phyloP scores from a whole-genome alignment of 73 alveolate genomes.

The Tetrahymena borealis region DNA sequence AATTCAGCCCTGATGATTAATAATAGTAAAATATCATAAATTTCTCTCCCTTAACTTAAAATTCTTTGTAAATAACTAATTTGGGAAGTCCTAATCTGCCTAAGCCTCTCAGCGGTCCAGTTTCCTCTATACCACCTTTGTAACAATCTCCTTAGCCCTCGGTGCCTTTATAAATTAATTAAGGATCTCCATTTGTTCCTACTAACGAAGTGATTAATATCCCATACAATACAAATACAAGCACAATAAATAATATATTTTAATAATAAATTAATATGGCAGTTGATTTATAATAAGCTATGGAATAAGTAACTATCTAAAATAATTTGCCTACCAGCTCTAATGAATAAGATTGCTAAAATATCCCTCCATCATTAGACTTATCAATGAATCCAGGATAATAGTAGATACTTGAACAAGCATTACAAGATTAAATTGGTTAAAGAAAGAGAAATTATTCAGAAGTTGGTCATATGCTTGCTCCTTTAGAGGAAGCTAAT shows the following conservation, averaged over 20 bases:
- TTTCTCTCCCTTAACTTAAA: not conserved
- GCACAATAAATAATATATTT: not conserved
- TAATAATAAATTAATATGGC: not conserved
- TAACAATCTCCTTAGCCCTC: not conserved
- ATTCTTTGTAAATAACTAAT: not conserved
- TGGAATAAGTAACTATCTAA: not conserved
- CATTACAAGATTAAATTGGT: not conserved
- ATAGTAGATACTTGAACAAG: not conserved
- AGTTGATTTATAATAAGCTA: not conserved
- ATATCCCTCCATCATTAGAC: not conserved
- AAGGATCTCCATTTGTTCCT: not conserved
- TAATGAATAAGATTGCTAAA: not conserved
- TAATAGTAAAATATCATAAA: not conserved
- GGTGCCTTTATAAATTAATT: not conserved
- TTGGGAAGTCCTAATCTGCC: not conserved
- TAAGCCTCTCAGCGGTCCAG: not conserved
- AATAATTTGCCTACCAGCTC: not conserved
- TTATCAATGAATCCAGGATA: not conserved
- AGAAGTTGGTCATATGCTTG: not conserved
- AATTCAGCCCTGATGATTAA: not conserved
- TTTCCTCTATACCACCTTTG: not conserved
- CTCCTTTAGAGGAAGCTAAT: not conserved
- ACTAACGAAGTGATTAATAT: not conserved
- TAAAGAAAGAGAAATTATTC: not conserved
- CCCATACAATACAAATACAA: not conserved